These are phyloP conservation scores for Penicillium fimorum DNA, from an alignment of 495 filamentous ascomycete species.

Conservation along the genomic window DNA sequence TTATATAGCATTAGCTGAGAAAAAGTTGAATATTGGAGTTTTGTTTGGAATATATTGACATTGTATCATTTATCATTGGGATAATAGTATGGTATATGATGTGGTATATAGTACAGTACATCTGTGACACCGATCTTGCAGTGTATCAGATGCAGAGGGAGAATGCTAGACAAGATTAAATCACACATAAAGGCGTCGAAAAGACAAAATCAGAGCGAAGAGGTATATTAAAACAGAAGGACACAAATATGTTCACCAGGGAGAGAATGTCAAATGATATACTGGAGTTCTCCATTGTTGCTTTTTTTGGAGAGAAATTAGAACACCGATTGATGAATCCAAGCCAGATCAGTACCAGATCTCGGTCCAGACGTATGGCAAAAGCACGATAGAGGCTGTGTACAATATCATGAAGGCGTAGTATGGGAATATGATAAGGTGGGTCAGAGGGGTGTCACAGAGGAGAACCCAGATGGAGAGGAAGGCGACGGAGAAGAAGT, in stretches of 20 bases:
- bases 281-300: neutral
- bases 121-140: neutral
- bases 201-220: neutral
- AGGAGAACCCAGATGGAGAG: constrained; percentile 81
- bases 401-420: constrained; percentile 70
- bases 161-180: constrained; percentile 15
- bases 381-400: constrained; percentile 84
- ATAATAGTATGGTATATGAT: constrained; percentile 7
- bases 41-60: constrained; percentile 13
- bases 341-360: constrained; percentile 25
- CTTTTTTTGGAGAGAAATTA: neutral
- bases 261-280: constrained; percentile 4
- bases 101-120: constrained; percentile 15
- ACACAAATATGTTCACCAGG: constrained; percentile 14
- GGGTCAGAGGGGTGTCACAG: constrained; percentile 53
- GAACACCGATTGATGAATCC: neutral
- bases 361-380: constrained; percentile 68
- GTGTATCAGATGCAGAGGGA: neutral
- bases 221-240: constrained; percentile 12
- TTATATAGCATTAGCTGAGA: neutral
- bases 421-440: constrained; percentile 58
- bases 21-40: neutral
- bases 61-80: constrained; percentile 14
- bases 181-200: constrained; percentile 20
- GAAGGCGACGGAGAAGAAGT: constrained; percentile 93